Base-by-base conservation (phyloP, 306 rosid genomes). In the Fragaria nilgerrensis region DNA sequence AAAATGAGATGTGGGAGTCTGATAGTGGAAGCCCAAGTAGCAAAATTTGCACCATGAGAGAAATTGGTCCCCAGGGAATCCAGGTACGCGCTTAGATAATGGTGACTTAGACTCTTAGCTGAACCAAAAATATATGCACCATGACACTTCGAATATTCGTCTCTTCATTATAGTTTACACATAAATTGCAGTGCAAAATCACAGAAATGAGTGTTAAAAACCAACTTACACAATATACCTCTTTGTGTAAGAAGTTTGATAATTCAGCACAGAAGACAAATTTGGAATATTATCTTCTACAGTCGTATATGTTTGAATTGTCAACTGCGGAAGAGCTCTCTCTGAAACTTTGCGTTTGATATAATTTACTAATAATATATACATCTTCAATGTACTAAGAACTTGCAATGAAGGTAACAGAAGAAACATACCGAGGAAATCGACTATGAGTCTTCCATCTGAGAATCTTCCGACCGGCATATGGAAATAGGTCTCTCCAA, bases 401-500 rank as follows among this genome's bases (percentile, higher is more conserved):
- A 56, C 15, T 45, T 39, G 43, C 43, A 7, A 39, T 39, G 43
- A 39, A 39, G 9, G 43, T 5, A 39, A 7, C 8, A 39, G 43
- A 39, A 7, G 43, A 39, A 39, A 39, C 43, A 39, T 39, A 39
- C 43, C 43, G 9, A 86, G 77, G 74, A 88, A 88, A 79, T 88
- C 90, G 11, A 86, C 71, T 4, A 78, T 69, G 62, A 86, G 80
- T 10, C 85, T 75, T 23, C 87, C 89, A 75, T 88, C 87, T 0
- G 85, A 78, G 70, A 80, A 81, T 77, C 92, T 78, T 43, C 92
- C 88, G 0, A 53, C 82, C 9, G 86, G 82, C 71, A 58, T 75
- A 61, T 59, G 79, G 37, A 89, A 84, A 69, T 58, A 89, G n/a
- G 85, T 89, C 67, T 86, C 84, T 23, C 92, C 95, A 27, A 85